Evolutionary conservation across 75 land plant species (phyloP), one percentile per base, ranked within the genome.

Genomic region (Sequoia sempervirens): DNA sequence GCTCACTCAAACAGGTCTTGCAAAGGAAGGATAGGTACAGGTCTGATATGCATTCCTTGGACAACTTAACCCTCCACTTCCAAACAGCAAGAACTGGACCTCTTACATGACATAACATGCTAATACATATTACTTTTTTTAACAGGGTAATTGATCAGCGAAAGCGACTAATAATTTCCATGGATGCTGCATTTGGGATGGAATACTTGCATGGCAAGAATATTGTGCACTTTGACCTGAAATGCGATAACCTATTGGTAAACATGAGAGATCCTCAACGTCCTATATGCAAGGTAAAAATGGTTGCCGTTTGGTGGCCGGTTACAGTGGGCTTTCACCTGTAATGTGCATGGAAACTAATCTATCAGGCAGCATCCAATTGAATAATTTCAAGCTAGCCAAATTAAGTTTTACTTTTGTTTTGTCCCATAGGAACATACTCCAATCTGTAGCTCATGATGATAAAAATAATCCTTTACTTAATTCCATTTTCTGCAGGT

Each of bases 101-200:
- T 11, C 80, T 78, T 78, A 28, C 80, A 45, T n/a, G 37, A 85
- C 83, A 20, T 70, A 18, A 83, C 1, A 53, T 61, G 34, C 41
- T 56, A 61, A 43, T 8, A 75, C 18, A 32, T 36, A 26, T 81
- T 38, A 30, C 36, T 18, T 54, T 70, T n/a, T 70, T 34, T 37
- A 45, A 40, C 86, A 95, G 97, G 94, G 80, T 36, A 80, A 86
- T 93, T 83, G 97, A 95, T 83, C 81, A 84, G 73, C 92, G 93
- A 14, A 92, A 90, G 85, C 88, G 97, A 17, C 87, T 95, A 13
- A 46, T 94, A 50, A 92, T 95, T 79, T 93, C 96, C 7, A 94
- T 95, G 97, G 97, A 95, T 89, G 92, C 86, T 17, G 97, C 97
- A 26, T 95, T 95, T 89, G 97, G 97, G 28, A 95, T 95, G 97